Evolutionary conservation across 2,329 filamentous ascomycete species (phyloP).

Genomic region (Ophiostoma triangulosporum): DNA sequence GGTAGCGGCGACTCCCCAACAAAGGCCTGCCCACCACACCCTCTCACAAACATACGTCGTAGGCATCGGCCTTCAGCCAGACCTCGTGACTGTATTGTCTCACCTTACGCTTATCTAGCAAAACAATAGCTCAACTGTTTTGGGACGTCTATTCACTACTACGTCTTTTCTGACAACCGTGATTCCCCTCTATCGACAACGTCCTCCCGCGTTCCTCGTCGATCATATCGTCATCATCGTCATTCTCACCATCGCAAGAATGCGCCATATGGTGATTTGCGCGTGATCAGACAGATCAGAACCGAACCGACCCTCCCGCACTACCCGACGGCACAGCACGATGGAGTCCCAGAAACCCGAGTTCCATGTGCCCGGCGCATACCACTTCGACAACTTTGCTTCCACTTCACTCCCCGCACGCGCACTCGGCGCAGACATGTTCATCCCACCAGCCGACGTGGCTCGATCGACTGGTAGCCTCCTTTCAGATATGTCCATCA

Average conservation of each 20-base stretch:
- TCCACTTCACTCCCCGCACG: conserved; percentile 8
- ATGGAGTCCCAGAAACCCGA: conserved; percentile 17
- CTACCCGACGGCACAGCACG: neutral
- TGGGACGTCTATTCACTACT: neutral
- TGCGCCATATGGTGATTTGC: neutral
- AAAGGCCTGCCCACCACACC: neutral
- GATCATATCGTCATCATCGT: neutral
- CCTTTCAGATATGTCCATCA: conserved; percentile 23
- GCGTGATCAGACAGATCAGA: neutral
- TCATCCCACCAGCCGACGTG: conserved; percentile 21
- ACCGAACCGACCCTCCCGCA: neutral
- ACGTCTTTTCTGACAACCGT: neutral
- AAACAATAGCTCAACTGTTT: neutral
- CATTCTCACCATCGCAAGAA: neutral
- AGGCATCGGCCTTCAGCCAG: neutral
- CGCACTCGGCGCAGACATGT: conserved; percentile 21
- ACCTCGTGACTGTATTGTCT: neutral
- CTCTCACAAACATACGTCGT: neutral
- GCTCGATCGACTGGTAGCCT: conserved; percentile 25
- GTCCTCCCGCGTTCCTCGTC: neutral
- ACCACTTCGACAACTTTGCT: conserved; percentile 17
- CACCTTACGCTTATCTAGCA: too few relatives aligned
- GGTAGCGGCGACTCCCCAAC: neutral
- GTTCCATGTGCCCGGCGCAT: conserved; percentile 22
- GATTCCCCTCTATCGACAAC: neutral